Conservation (phyloP, 495 filamentous ascomycete genomes). For the Pyrenopolyporus hunteri region DNA sequence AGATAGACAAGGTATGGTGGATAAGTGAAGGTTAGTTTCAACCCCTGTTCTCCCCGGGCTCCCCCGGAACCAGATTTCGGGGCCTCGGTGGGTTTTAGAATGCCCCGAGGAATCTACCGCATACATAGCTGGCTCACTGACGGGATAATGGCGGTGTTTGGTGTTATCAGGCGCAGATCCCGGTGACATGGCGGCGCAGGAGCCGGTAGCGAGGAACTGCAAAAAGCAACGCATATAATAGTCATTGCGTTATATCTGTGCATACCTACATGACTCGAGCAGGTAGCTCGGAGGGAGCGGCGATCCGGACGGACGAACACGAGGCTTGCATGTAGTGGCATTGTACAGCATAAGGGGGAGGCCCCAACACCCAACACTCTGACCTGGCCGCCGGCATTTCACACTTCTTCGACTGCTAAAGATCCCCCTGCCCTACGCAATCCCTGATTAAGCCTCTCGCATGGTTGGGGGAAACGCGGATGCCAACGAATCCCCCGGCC, state of each 20-base stretch:
- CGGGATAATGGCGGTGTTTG: no score
- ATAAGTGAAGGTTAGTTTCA: not conserved
- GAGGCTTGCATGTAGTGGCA: slow-evolving; percentile 6
- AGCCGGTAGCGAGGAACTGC: slow-evolving; percentile 25
- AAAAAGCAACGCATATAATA: no score
- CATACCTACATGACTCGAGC: not conserved
- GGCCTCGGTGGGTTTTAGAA: not conserved
- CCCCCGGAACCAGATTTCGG: slow-evolving; percentile 6
- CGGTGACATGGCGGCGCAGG: not conserved
- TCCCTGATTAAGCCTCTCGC: not conserved
- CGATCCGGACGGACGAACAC: not conserved
- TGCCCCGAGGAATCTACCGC: not conserved
- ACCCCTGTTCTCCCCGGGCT: not conserved
- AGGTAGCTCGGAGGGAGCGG: not conserved
- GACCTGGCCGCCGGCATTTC: not conserved
- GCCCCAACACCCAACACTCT: no score
- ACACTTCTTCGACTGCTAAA: not conserved
- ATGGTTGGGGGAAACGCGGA: not conserved
- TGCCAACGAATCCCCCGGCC: not conserved
- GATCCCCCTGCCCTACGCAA: not conserved
- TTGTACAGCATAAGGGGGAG: no score
- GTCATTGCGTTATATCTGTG: not conserved
- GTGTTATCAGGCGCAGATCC: no score
- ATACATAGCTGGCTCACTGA: not conserved
- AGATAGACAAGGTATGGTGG: no score